A percentile compares a stretch with the other conserved stretches of the same genome.
These are phyloP conservation scores for Fomitopsis pulvina DNA, from an alignment of 768 basidiomycete genomes.

Conservation along the genomic window DNA sequence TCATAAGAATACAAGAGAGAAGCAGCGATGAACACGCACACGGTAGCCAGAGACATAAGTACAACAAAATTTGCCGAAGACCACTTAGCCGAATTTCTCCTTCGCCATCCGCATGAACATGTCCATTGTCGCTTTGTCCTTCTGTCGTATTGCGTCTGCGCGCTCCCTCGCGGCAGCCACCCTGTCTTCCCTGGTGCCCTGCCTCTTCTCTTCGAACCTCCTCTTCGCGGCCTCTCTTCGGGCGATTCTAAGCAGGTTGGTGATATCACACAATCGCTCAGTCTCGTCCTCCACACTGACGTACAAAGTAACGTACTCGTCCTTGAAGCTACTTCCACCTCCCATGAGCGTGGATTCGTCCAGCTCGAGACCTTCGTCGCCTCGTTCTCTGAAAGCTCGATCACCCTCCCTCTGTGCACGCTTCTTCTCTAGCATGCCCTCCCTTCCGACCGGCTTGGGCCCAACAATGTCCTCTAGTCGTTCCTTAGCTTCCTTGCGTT, in stretches of 20 bases:
- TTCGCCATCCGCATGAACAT: slow-evolving; percentile 95
- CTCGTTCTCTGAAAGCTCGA: slow-evolving; percentile 59
- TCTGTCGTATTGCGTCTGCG: slow-evolving; percentile 56
- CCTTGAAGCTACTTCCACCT: slow-evolving; percentile 76
- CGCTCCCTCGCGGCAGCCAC: slow-evolving; percentile 51
- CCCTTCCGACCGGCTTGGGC: slow-evolving; percentile 75
- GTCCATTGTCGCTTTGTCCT: slow-evolving; percentile 91
- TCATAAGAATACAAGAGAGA: neutral
- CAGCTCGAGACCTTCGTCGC: slow-evolving; percentile 70
- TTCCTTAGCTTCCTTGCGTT: slow-evolving; percentile 58
- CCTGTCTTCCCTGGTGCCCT: slow-evolving; percentile 39
- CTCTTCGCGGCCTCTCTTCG: slow-evolving; percentile 65
- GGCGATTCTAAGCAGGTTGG: slow-evolving; percentile 46
- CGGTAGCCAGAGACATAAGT: neutral
- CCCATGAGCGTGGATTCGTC: slow-evolving; percentile 79
- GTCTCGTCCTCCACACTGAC: neutral
- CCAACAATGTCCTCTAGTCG: slow-evolving; percentile 72
- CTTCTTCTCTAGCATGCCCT: slow-evolving; percentile 86
- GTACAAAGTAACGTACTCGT: slow-evolving; percentile 40
- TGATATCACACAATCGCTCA: neutral
- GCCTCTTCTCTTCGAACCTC: slow-evolving; percentile 50
- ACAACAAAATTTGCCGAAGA: neutral
- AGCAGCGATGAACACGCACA: neutral
- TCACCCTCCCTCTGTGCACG: slow-evolving; percentile 65
- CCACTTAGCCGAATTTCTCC: slow-evolving; percentile 65